Base-by-base conservation (phyloP, 441 rosid species). In the Aleurites moluccanus region DNA sequence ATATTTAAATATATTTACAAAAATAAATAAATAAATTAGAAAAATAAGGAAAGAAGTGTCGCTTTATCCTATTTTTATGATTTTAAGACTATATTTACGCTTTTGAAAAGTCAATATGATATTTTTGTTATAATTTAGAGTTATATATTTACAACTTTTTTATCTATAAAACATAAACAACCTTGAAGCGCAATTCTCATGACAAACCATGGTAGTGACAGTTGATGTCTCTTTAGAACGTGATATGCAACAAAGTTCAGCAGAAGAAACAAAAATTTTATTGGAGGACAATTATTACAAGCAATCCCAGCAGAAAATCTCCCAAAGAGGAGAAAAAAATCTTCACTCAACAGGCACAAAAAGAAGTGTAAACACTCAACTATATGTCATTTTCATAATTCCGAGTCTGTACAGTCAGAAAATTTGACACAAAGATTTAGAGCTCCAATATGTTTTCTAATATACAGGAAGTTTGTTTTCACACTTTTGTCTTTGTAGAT, bases 391-490 rank as follows among this genome's bases (percentile, higher is more conserved):
- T 81, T 73, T 68, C 49, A n/a, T n/a, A 20, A 78, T 72, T 82
- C 27, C 42, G 77, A 64, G 69, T 80, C 78, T 83, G 79, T 83
- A 83, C 86, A 85, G 72, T 70, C 72, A 77, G 78, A 71, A 67
- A 55, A 16, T 79, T n/a, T 74, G 73, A 71, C 56, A 77, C 78
- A 76, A 35, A 47, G 68, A 57, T 80, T 38, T 60, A 52, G 76
- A 79, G 75, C 73, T 79, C 47, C 38, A 13, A 70, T 74, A 70
- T 78, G 65, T 71, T 38, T 79, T 80, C 30, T 70, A 79, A 71
- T 81, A 56, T 80, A 80, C 79, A 82, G 47, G 60, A 78, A 33
- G 40, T 75, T 74, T 76, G 77, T 77, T 70, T 59, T 42, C 69
- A 33, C 49, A 11, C n/a, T n/a, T n/a, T n/a, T n/a, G n/a, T n/a